Evolutionary conservation across 257 asterid genomes (phyloP).

Genomic region (Craterostigma plantagineum): DNA sequence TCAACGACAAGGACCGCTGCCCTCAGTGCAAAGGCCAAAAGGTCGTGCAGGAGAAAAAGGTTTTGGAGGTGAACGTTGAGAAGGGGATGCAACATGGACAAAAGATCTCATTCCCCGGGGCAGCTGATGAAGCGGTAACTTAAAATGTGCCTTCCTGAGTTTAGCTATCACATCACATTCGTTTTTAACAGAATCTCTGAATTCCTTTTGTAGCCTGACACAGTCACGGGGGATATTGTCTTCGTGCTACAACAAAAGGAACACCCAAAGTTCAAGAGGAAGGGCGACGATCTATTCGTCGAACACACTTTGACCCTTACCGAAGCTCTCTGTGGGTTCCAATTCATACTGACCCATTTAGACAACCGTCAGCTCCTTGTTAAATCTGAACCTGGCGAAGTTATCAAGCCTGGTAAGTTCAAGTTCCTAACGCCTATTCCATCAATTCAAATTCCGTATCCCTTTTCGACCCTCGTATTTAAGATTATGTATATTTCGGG

Average conservation of each 20-base stretch:
- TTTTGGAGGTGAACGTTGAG: conserved; percentile 1
- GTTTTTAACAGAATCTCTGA: not conserved
- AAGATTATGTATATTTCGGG: not conserved
- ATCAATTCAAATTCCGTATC: too few species aligned
- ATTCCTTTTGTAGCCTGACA: not conserved
- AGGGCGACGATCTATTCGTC: not conserved
- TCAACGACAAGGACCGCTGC: conserved; percentile 15
- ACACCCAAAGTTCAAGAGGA: not conserved
- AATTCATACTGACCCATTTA: not conserved
- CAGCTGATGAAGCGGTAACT: conserved; percentile 12
- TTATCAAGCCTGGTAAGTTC: too few species aligned
- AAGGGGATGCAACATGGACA: not conserved
- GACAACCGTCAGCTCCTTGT: not conserved
- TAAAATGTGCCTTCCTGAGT: not conserved
- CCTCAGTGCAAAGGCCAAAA: not conserved
- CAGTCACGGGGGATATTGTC: not conserved
- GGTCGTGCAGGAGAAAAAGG: conserved; percentile 28
- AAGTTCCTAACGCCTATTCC: too few species aligned
- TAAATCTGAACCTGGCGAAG: not conserved
- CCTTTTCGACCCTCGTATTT: too few species aligned
- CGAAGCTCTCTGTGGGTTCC: not conserved
- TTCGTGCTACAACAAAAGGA: not conserved
- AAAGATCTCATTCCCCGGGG: conserved; percentile 21
- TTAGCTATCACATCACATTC: not conserved
- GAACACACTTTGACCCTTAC: not conserved